Base-by-base conservation (phyloP, 805 yeast genomes). In the Metschnikowia orientalis region DNA sequence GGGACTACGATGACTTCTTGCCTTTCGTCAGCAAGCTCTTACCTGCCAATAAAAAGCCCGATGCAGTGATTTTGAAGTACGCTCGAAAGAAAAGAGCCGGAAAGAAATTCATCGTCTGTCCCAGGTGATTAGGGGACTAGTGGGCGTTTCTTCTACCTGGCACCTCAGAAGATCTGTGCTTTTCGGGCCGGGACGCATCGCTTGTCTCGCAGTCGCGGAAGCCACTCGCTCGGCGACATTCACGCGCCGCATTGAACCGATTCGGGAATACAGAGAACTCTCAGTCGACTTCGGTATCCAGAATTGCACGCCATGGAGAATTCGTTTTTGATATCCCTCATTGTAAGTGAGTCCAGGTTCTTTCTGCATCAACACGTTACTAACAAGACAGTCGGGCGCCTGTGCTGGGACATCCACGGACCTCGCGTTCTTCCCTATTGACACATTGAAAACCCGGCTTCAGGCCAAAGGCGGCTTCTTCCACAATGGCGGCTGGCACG, bases 361-460 rank as follows among this genome's bases (percentile, higher is more conserved):
- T n/a, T 6, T 17, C 13, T 12, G 6, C 23, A 15, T 16, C 17
- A 19, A 8, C 21, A 19, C 16, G 14, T 26, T 34, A 42, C 50
- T 48, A 49, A 45, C 41, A 4, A n/a, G n/a, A 15, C 34, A 61
- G 72, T 79, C 89, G 51, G 98, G 98, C 23, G 98, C 85, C 6
- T 80, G 92, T 38, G 96, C 98, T 5, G 99, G 99, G 10, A 92
- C 96, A 2, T 80, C 94, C 5, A 89, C 97, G 1, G 99, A 92
- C 61, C 67, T 92, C 23, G 87, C 82, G 3, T 92, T 92, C 59
- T 92, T 90, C 66, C 98, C 99, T 9, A 86, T 92, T 23, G 99
- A 92, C 50, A 92, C 99, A 1, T 49, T 92, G 36, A 92, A 92
- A 61, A 92, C 99, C 0, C 69, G 99, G 37, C 65, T 92, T 10